Evolutionary conservation across 225 moss, liverwort and hornwort genomes (phyloP).

Genomic region (Pseudisothecium myosuroides): DNA sequence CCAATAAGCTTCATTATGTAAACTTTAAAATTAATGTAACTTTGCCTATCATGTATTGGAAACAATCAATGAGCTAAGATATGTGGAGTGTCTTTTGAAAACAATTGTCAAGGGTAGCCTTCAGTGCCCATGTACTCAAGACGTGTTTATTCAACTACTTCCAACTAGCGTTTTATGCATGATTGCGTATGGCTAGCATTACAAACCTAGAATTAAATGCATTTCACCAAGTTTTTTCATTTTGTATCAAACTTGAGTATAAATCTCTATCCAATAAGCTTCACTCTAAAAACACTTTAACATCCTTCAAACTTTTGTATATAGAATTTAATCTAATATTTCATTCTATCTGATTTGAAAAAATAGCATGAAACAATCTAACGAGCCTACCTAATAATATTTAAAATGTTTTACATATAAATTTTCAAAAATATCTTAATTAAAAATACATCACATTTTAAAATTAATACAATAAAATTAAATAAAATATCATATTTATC

Average conservation of each 20-base stretch:
- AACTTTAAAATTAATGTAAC: too few relatives aligned
- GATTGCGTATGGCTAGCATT: fast-evolving
- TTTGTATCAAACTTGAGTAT: neutral
- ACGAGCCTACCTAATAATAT: too few relatives aligned
- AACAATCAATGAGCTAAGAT: neutral
- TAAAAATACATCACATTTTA: too few relatives aligned
- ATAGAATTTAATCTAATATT: too few relatives aligned
- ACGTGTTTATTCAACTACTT: too few relatives aligned
- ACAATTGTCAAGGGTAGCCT: neutral
- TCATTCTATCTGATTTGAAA: too few relatives aligned
- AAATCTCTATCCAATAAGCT: neutral
- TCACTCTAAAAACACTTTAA: fast-evolving
- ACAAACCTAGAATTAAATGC: neutral
- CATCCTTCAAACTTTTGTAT: neutral
- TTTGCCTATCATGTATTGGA: fast-evolving
- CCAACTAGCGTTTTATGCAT: fast-evolving
- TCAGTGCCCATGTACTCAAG: neutral
- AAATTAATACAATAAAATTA: too few relatives aligned
- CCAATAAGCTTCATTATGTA: too few relatives aligned
- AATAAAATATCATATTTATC: neutral
- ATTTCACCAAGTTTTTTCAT: neutral
- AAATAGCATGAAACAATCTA: too few relatives aligned
- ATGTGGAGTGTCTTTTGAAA: too few relatives aligned
- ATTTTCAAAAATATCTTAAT: too few relatives aligned
- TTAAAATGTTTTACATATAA: too few relatives aligned